Base-by-base conservation (phyloP, 768 basidiomycete species). In the Suillus discolor region DNA sequence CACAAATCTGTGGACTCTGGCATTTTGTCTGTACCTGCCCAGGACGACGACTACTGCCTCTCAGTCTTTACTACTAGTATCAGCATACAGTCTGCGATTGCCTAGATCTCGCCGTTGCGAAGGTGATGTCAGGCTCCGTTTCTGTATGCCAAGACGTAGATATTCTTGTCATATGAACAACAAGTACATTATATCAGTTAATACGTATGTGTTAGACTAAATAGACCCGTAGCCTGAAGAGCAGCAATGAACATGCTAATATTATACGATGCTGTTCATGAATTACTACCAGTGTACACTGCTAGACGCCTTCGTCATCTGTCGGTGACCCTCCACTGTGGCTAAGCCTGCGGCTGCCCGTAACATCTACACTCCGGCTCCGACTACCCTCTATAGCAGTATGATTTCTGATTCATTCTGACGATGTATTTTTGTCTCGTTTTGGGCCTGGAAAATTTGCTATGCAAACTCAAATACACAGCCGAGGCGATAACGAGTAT, bases 1-100 rank as follows among this genome's bases (percentile, higher is more conserved):
- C 82, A 86, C 68, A 72, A 79, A 72, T 79, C 73, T n/a, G 80
- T 80, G 9, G 65, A 66, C 20, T 18, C 18, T 2, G 65, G 65
- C 7, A 61, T 66, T 25, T 62, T 62, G 31, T 65, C 67, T 11
- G 15, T 39, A 20, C 31, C 54, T 34, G 20, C 11, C 6, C 31
- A 20, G 11, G 20, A 34, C 20, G 20, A 55, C 18, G 20, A 34
- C 6, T 2, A 55, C 20, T 3, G 11, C 18, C 54, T 55, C 20
- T 11, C 54, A 11, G 34, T 55, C 12, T 5, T 55, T 36, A 55
- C 54, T 1, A 55, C 54, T 11, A 12, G 31, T 20, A 34, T 55
- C 1, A n/a, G 13, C 3, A 6, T 36, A 55, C 34, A 34, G 54
- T 36, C 54, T 13, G 12, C 12, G 20, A 13, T 34, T 36, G 31